A percentile compares a stretch with the other conserved stretches of the same genome.
These are phyloP conservation scores for Malania oleifera DNA, from an alignment of 164 flowering plant genomes.

Conservation along the genomic window DNA sequence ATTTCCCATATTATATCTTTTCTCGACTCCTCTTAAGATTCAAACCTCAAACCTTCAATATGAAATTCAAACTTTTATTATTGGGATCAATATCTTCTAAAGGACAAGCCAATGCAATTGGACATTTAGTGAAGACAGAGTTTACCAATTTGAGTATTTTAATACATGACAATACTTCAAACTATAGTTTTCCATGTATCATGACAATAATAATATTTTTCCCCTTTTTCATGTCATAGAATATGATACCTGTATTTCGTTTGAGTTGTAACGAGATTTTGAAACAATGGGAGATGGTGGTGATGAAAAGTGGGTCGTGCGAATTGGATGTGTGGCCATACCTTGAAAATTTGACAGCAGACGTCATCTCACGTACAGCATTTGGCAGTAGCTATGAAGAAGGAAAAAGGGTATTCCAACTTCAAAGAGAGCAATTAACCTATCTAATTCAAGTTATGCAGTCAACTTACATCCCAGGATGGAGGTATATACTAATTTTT, in stretches of 20 bases:
- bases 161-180: too few species aligned
- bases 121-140: too few species aligned
- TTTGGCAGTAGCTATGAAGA: constrained; percentile 46
- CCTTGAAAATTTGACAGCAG: constrained; percentile 26
- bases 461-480: constrained; percentile 34
- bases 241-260: constrained; percentile 30
- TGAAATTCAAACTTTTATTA: too few species aligned
- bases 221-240: constrained; percentile 11
- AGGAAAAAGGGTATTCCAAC: constrained; percentile 33
- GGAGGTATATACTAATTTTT: too few species aligned
- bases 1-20: too few species aligned
- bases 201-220: too few species aligned
- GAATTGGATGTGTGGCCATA: constrained; percentile 44
- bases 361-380: constrained; percentile 41
- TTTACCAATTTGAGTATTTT: too few species aligned
- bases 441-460: constrained; percentile 3
- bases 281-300: constrained; percentile 31
- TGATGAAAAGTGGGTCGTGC: constrained; percentile 3
- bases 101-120: too few species aligned
- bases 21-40: too few species aligned
- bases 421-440: constrained; percentile 23
- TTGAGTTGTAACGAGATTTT: constrained; percentile 24
- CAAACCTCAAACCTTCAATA: too few species aligned
- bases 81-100: too few species aligned
- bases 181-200: too few species aligned